phyloP scores from a whole-genome alignment of 2,329 filamentous ascomycete species.

The Dothistroma septosporum region DNA sequence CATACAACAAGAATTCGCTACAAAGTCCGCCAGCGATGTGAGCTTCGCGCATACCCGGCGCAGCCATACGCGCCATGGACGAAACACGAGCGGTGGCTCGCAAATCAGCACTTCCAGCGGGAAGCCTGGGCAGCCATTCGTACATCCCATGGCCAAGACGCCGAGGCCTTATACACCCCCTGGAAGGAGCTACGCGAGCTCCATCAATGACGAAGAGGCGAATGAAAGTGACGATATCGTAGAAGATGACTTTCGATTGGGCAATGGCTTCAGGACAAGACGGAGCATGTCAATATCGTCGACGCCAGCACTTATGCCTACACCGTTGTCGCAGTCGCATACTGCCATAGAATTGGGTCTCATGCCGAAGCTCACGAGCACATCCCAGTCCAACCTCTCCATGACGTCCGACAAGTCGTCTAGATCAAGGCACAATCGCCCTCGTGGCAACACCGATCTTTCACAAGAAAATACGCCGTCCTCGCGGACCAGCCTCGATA shows the following conservation, averaged over 20 bases:
- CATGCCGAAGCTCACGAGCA: conserved; percentile 47
- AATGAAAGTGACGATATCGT: conserved; percentile 41
- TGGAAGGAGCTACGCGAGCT: conserved; percentile 48
- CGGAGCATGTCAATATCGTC: conserved; percentile 46
- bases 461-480: conserved; percentile 48
- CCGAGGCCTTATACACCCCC: conserved; percentile 54
- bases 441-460: conserved; percentile 49
- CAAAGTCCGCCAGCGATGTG: conserved; percentile 43
- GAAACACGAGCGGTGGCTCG: conserved; percentile 54
- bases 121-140: conserved; percentile 49
- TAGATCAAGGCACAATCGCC: conserved; percentile 33
- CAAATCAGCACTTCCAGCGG: conserved; percentile 49
- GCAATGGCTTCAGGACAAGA: conserved; percentile 36
- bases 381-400: conserved; percentile 52
- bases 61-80: conserved; percentile 44
- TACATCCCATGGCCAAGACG: conserved; percentile 54
- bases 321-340: conserved; percentile 33
- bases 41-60: conserved; percentile 40
- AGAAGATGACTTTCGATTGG: conserved; percentile 43
- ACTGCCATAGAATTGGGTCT: conserved; percentile 38
- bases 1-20: conserved; percentile 48
- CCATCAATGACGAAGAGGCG: conserved; percentile 43
- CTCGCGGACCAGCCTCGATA: conserved; percentile 55
- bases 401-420: conserved; percentile 36
- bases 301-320: conserved; percentile 22